Evolutionary conservation across 2,329 filamentous ascomycete species (phyloP).

Genomic region (Aspergillus caelatus): DNA sequence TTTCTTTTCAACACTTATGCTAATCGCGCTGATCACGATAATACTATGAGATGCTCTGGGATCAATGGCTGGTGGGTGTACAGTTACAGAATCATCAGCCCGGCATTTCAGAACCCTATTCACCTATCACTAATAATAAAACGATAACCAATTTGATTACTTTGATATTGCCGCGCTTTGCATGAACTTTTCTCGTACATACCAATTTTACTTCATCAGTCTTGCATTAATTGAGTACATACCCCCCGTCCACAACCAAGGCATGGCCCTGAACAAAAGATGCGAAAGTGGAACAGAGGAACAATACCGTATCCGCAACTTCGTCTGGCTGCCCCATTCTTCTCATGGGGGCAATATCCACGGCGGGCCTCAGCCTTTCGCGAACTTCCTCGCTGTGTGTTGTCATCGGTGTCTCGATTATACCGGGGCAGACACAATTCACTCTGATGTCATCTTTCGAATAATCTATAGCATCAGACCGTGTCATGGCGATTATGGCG

Average conservation of each 20-base stretch:
- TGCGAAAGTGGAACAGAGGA: constrained; percentile 52
- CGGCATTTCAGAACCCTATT: background rate
- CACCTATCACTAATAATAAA: constrained; percentile 6
- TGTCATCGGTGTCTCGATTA: constrained; percentile 54
- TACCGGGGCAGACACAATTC: constrained; percentile 43
- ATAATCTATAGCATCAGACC: constrained; percentile 61
- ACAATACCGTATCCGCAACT: constrained; percentile 54
- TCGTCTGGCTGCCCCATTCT: constrained; percentile 56
- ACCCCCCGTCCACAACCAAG: constrained; percentile 57
- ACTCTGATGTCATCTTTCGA: constrained; percentile 41
- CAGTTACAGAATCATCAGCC: background rate
- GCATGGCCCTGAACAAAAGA: constrained; percentile 58
- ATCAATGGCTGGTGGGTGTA: background rate
- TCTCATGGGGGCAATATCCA: constrained; percentile 54
- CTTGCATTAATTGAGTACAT: constrained; percentile 43
- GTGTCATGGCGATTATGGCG: constrained; percentile 61
- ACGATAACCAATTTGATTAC: constrained; percentile 38
- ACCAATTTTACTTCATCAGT: background rate
- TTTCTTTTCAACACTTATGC: background rate
- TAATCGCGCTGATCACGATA: background rate
- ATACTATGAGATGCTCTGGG: background rate
- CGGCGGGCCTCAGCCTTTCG: constrained; percentile 44
- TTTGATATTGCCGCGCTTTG: background rate
- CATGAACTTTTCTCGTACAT: background rate
- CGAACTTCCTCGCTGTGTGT: constrained; percentile 44